Evolutionary conservation across 768 basidiomycete genomes (phyloP), one percentile per base, ranked within the genome.

Genomic region (Tephrocybe sp.): DNA sequence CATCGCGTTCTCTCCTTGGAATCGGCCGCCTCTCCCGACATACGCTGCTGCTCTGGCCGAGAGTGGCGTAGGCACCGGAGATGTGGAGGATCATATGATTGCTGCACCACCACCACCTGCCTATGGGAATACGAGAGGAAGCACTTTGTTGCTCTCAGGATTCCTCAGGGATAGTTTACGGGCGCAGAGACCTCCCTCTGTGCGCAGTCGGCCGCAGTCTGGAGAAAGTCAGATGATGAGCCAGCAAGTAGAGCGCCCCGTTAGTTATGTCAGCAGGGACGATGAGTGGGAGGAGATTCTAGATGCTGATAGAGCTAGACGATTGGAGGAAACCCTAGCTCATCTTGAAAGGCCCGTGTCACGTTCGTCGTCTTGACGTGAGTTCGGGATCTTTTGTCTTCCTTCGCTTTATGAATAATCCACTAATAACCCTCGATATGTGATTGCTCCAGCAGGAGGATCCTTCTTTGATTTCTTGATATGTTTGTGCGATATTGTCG

Each of bases 61-160:
- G 55, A 82, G 79, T 62, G 85, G 86, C 12, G 75, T 72, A 12
- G 85, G 84, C 32, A 88, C 87, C 4, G 87, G 86, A 36, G 87
- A 89, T 63, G 85, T 86, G 22, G 87, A 89, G 57, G 86, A 87
- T 63, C 72, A 80, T 60, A 63, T 77, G 33, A 89, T 87, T 51
- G 86, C 85, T 3, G 75, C 72, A 16, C 75, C 82, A 4, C 86
- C 87, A 1, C 87, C 87, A 6, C 87, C 87, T 9, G 84, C 84
- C n/a, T 89, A 89, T 62, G 87, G 87, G 19, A 76, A 86, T 57
- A 85, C 84, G 16, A 76, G 86, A 42, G 85, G 84, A 32, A 86
- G 83, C 67, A 84, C 74, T 16, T 71, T 88, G 39, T 60, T 88
- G 39, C 70, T 87, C 16, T 60, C 76, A 0, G 80, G 82, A 5